phyloP scores from a whole-genome alignment of 768 basidiomycete species.

The Auricularia cornea region DNA sequence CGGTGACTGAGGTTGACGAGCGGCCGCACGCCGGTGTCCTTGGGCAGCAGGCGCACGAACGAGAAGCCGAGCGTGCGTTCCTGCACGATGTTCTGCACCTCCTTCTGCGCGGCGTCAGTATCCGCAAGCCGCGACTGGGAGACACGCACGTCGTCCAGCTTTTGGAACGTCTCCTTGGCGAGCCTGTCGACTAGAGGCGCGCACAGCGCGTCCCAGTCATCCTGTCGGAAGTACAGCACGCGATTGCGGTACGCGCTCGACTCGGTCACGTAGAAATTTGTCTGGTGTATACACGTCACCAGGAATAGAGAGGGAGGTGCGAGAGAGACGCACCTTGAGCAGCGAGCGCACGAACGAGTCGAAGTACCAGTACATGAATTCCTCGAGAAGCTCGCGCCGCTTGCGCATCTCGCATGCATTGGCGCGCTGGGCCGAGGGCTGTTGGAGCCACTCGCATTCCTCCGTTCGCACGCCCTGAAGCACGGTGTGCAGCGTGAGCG shows the following conservation, averaged over 20 bases:
- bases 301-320: background rate
- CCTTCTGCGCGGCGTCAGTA: constrained; percentile 33
- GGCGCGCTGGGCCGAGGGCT: constrained; percentile 20
- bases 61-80: constrained; percentile 74
- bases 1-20: constrained; percentile 76
- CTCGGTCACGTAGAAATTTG: constrained; percentile 90
- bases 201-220: constrained; percentile 85
- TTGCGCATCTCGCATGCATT: constrained; percentile 63
- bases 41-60: constrained; percentile 82
- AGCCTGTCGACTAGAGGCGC: constrained; percentile 74
- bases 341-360: constrained; percentile 76
- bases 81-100: constrained; percentile 58
- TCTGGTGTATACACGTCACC: constrained; percentile 37
- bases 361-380: constrained; percentile 93
- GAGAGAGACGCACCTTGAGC: constrained; percentile 48
- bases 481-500: constrained; percentile 62
- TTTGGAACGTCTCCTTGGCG: constrained; percentile 57
- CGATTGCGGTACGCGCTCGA: constrained; percentile 77
- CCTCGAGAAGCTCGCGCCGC: constrained; percentile 71
- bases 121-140: no score
- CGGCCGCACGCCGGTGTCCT: constrained; percentile 89
- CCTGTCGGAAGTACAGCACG: constrained; percentile 86
- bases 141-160: constrained; percentile 54
- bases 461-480: constrained; percentile 68
- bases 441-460: constrained; percentile 71